phyloP scores from a whole-genome alignment of 306 rosid genomes.

The Begonia masoniana region DNA sequence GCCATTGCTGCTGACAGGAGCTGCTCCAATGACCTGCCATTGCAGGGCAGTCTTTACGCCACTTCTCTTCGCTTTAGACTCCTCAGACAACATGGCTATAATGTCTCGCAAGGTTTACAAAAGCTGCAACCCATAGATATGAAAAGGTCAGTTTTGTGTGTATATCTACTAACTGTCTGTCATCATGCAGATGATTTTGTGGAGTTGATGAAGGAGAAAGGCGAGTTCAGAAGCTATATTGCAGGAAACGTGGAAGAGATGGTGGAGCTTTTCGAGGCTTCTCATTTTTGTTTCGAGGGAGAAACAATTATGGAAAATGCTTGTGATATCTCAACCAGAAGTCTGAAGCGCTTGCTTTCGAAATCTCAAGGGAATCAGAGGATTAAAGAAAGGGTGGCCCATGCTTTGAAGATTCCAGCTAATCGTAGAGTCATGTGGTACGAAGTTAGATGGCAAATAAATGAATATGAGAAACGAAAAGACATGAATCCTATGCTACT shows the following conservation, averaged over 20 bases:
- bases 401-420: constrained; percentile 35
- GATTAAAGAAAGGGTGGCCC: constrained; percentile 13
- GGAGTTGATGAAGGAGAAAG: constrained; percentile 15
- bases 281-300: constrained; percentile 28
- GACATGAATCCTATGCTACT: constrained; percentile 12
- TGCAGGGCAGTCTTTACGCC: constrained; percentile 10
- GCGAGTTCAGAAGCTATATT: not conserved
- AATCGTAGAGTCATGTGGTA: constrained; percentile 59
- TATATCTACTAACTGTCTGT: not conserved
- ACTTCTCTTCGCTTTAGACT: constrained; percentile 37
- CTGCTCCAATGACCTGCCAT: not conserved
- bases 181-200: constrained; percentile 16
- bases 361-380: not conserved
- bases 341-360: constrained; percentile 10
- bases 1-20: constrained; percentile 4
- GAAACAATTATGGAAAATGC: constrained; percentile 25
- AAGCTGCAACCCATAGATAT: not conserved
- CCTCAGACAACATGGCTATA: constrained; percentile 32
- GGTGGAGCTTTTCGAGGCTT: constrained; percentile 25
- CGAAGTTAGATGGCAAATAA: constrained; percentile 38
- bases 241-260: constrained; percentile 2
- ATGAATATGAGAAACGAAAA: constrained; percentile 5
- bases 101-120: constrained; percentile 30
- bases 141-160: not conserved
- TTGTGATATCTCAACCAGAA: not conserved